Percentiles rank a stretch among this genome's conserved stretches.
Evolutionary conservation across 2,329 filamentous ascomycete genomes (phyloP).

Genomic region (Colletotrichum cereale): DNA sequence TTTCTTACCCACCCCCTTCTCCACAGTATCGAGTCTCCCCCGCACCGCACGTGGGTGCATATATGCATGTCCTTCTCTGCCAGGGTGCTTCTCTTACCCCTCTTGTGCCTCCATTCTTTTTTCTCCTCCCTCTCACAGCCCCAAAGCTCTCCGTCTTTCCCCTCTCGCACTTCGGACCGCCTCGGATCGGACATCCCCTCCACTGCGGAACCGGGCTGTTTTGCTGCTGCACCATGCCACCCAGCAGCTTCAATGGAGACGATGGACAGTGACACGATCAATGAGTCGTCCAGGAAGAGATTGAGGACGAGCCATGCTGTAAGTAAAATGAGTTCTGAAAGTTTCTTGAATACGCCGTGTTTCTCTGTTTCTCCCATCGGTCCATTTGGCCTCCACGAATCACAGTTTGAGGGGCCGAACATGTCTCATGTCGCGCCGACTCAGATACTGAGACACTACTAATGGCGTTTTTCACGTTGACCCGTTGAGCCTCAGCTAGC

Average conservation of each 20-base stretch:
- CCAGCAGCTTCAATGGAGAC: conserved; percentile 32
- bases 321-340: conserved; percentile 41
- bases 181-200: conserved; percentile 45
- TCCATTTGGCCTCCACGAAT: background rate
- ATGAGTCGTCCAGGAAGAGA: conserved; percentile 54
- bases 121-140: conserved; percentile 17
- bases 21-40: conserved; percentile 27
- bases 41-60: conserved; percentile 36
- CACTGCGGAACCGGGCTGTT: conserved; percentile 22
- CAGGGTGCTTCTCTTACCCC: conserved; percentile 29
- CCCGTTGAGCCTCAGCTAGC: background rate
- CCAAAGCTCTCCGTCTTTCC: conserved; percentile 14
- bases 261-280: conserved; percentile 46
- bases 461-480: background rate
- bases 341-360: background rate
- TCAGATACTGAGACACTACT: background rate
- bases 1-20: conserved; percentile 18
- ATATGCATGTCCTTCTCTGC: conserved; percentile 33
- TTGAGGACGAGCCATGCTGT: conserved; percentile 58
- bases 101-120: conserved; percentile 37
- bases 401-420: background rate
- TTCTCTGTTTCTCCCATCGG: too few species aligned
- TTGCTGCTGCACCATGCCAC: conserved; percentile 25
- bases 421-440: background rate
- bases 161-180: conserved; percentile 47